Evolutionary conservation across 2,329 filamentous ascomycete species (phyloP).

Genomic region (Fusarium luffae): DNA sequence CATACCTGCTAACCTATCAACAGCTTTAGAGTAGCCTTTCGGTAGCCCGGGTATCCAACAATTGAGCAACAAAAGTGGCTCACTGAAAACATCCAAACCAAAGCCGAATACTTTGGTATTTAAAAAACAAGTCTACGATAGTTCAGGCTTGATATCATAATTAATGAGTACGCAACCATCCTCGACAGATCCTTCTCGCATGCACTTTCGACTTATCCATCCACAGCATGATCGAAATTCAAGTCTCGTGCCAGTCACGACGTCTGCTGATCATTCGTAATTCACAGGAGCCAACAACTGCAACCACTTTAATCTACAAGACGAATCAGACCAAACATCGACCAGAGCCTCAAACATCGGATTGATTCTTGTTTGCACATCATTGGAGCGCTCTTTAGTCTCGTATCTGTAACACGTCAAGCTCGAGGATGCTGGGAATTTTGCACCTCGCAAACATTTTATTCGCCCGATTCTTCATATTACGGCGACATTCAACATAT

Average conservation of each 20-base stretch:
- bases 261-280: constrained; percentile 11
- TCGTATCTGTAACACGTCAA: constrained; percentile 9
- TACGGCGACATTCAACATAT: constrained; percentile 19
- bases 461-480: constrained; percentile 17
- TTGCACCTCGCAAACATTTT: neutral
- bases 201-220: neutral
- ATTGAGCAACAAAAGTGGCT: constrained; percentile 14
- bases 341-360: constrained; percentile 4
- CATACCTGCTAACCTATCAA: neutral
- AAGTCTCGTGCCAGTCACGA: neutral
- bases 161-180: neutral
- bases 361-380: constrained; percentile 8
- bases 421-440: neutral
- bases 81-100: neutral
- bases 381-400: neutral
- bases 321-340: neutral
- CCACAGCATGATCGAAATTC: neutral
- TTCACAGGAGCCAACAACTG: constrained; percentile 11
- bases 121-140: neutral
- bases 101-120: neutral
- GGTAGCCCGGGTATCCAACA: neutral
- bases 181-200: neutral
- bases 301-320: constrained; percentile 26
- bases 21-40: neutral
- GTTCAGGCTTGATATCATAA: neutral